Conservation (phyloP, 345 rosid genomes). For the Noccaea bulbosa region DNA sequence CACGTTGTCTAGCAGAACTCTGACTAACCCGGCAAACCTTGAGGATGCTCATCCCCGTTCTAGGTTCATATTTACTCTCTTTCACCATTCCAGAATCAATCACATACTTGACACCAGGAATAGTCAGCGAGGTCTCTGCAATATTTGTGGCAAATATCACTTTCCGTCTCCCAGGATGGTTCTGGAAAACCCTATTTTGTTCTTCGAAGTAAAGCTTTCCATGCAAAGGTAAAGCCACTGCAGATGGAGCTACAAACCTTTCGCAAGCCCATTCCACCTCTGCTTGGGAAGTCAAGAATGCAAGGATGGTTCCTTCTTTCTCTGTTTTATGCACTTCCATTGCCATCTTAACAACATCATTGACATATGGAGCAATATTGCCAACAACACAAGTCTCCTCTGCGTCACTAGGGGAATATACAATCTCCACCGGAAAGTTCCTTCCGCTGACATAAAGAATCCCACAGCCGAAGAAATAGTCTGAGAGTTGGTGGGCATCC, state of each 20-base stretch:
- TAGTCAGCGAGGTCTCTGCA: slow-evolving; percentile 97
- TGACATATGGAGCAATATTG: slow-evolving; percentile 61
- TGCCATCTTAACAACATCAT: slow-evolving; percentile 65
- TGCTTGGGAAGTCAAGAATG: slow-evolving; percentile 85
- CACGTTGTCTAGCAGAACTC: slow-evolving; percentile 89
- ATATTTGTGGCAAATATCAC: slow-evolving; percentile 89
- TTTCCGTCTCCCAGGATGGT: slow-evolving; percentile 69
- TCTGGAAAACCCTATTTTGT: slow-evolving; percentile 67
- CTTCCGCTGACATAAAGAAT: slow-evolving; percentile 68
- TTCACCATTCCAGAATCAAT: slow-evolving; percentile 88
- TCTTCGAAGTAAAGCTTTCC: slow-evolving; percentile 82
- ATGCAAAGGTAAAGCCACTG: slow-evolving; percentile 75
- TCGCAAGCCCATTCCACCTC: slow-evolving; percentile 97
- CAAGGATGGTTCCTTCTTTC: slow-evolving; percentile 82
- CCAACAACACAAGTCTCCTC: slow-evolving; percentile 49
- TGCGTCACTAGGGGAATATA: slow-evolving; percentile 55
- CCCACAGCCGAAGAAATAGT: slow-evolving; percentile 68
- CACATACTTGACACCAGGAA: slow-evolving; percentile 90
- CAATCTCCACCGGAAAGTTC: slow-evolving; percentile 77
- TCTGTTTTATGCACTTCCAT: slow-evolving; percentile 60
- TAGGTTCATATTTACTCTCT: slow-evolving; percentile 76
- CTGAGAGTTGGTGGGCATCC: slow-evolving; percentile 76
- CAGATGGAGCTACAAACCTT: slow-evolving; percentile 59
- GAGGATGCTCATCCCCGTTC: slow-evolving; percentile 84
- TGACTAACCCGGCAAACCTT: slow-evolving; percentile 70